Evolutionary conservation across 208 protist genomes (phyloP), one percentile per base, ranked within the genome.

Genomic region (Trypanosoma grayi): DNA sequence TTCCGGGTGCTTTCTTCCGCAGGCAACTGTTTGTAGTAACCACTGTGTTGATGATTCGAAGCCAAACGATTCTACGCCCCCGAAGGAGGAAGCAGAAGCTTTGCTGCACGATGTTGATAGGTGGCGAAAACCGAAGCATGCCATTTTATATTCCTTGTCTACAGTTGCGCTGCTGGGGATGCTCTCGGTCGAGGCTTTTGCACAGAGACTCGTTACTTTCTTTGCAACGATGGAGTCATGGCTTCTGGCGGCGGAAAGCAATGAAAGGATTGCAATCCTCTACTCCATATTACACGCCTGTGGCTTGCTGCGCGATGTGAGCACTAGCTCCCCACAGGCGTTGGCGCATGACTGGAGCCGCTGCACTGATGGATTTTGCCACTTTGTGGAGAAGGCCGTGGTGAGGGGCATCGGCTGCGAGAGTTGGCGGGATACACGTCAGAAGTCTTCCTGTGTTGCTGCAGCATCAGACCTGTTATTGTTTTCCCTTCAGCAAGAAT

Each of bases 391-490:
- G n/a, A 65, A 62, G 28, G 48, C 59, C 28, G 27, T 72, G 22
- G 2, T 66, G 22, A 64, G 55, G 14, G 51, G 13, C 6, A 45
- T 65, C 6, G 46, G 36, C 4, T 28, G 13, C 40, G 58, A 65
- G 27, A 27, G 11, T 16, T 62, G 66, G 51, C 50, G 30, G 20
- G 44, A 58, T 13, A 30, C 40, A 22, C 33, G 7, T 16, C 25
- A 39, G 25, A 37, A 3, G 36, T 27, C 50, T 18, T 45, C 50
- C 11, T 40, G 11, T 20, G 36, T 63, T 31, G 47, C 39, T 11
- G 52, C 58, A 36, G 66, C 66, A 24, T 72, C 57, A 1, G 66
- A 64, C 18, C 36, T 72, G 6, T 59, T 72, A 39, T 11, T 72
- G 6, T 72, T 72, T 55, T 3, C 30, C 18, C 24, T 72, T 5